phyloP scores from a whole-genome alignment of 106 monocot genomes.

The Xerophyta viscosa region DNA sequence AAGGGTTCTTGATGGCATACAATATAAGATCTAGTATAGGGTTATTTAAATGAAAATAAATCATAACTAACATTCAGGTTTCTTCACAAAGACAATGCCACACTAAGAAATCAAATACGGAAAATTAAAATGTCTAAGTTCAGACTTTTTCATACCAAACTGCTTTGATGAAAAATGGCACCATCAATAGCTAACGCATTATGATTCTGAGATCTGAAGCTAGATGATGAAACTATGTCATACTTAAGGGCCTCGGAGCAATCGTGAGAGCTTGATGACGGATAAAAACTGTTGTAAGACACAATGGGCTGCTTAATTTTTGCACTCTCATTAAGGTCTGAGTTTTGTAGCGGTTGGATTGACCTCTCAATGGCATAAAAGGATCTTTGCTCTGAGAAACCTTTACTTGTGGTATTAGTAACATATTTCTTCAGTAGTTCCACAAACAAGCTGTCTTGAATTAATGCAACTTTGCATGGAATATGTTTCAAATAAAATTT shows the following conservation, averaged over 20 bases:
- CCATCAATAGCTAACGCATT: neutral
- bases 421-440: slow-evolving; percentile 11
- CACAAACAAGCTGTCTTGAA: slow-evolving; percentile 24
- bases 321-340: neutral
- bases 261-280: slow-evolving; percentile 7
- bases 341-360: slow-evolving; percentile 1
- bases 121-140: too few relatives aligned
- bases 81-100: too few relatives aligned
- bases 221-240: slow-evolving; percentile 2
- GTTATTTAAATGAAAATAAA: too few relatives aligned
- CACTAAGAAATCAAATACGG: too few relatives aligned
- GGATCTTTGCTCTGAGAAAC: slow-evolving; percentile 14
- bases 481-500: slow-evolving; percentile 29
- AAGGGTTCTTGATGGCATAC: too few relatives aligned
- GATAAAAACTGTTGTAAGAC: slow-evolving; percentile 7
- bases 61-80: too few relatives aligned
- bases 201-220: slow-evolving; percentile 1
- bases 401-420: slow-evolving; percentile 16
- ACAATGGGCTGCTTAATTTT: slow-evolving; percentile 1
- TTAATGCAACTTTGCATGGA: slow-evolving; percentile 39
- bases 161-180: slow-evolving; percentile 7
- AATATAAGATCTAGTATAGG: too few relatives aligned
- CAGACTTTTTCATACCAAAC: slow-evolving; percentile 6
- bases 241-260: neutral
- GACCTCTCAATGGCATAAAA: slow-evolving; percentile 12